A percentile compares a stretch with the other conserved stretches of the same genome.
Conservation (phyloP, 768 basidiomycete species). For the Astraeus odoratus region DNA sequence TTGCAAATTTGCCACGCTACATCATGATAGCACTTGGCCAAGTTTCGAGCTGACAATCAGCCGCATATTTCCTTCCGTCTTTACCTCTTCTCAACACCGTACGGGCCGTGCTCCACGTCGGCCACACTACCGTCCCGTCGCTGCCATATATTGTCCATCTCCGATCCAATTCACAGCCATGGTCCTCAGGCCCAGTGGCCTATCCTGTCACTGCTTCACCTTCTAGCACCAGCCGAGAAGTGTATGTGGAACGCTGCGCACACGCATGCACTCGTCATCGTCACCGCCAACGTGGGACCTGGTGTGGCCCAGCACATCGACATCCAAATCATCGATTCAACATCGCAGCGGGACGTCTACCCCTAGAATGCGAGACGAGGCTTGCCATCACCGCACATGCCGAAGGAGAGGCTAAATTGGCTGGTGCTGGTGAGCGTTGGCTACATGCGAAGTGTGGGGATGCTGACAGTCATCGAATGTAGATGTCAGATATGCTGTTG, state of each 20-base stretch:
- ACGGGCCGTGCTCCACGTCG: too few species aligned
- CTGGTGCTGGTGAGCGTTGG: slow-evolving; percentile 58
- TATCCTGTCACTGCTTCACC: too few species aligned
- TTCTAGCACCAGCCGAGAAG: slow-evolving; percentile 71
- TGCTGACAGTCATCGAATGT: slow-evolving; percentile 1
- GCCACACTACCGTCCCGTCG: too few species aligned
- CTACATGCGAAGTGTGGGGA: neutral
- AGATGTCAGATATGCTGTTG: slow-evolving; percentile 45
- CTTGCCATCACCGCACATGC: slow-evolving; percentile 91
- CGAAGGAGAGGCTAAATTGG: slow-evolving; percentile 84
- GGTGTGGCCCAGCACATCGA: slow-evolving; percentile 78
- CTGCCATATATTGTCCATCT: too few species aligned
- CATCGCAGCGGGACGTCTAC: slow-evolving; percentile 79
- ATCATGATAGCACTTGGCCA: too few species aligned
- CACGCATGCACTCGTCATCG: slow-evolving; percentile 82
- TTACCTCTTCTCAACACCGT: too few species aligned
- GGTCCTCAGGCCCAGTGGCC: too few species aligned
- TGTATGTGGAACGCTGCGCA: slow-evolving; percentile 97
- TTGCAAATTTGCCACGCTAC: too few species aligned
- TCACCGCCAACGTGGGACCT: slow-evolving; percentile 86
- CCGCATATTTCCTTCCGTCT: too few species aligned
- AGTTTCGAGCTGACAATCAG: too few species aligned
- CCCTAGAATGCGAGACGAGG: slow-evolving; percentile 90
- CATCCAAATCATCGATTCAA: slow-evolving; percentile 90
- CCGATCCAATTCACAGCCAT: too few species aligned